A percentile compares a stretch with the other conserved stretches of the same genome.
These are phyloP conservation scores for Suillus subalutaceus DNA, from an alignment of 768 basidiomycete genomes.

Conservation along the genomic window DNA sequence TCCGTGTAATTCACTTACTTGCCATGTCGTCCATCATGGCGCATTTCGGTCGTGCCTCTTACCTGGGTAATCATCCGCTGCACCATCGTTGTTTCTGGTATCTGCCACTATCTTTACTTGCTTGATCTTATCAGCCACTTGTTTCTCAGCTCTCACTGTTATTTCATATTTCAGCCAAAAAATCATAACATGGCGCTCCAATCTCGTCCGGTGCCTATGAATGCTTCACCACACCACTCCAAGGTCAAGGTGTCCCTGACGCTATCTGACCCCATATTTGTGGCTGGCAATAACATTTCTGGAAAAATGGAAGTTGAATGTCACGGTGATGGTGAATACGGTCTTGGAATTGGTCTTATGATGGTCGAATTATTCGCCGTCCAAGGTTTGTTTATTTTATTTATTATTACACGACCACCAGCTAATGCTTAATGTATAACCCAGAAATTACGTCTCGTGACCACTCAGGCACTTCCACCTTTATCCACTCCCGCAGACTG, in stretches of 20 bases:
- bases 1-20: constrained; percentile 17
- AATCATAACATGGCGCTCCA: constrained; percentile 31
- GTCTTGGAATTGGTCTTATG: constrained; percentile 73
- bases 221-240: constrained; percentile 75
- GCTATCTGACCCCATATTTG: constrained; percentile 59
- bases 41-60: constrained; percentile 12
- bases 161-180: neutral
- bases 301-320: constrained; percentile 85
- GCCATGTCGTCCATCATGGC: constrained; percentile 18
- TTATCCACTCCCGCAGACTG: constrained; percentile 66
- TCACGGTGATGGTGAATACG: constrained; percentile 61
- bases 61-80: constrained; percentile 5
- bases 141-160: neutral
- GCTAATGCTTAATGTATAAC: constrained; percentile 15
- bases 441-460: constrained; percentile 77
- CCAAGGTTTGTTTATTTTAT: constrained; percentile 51
- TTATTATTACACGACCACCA: constrained; percentile 6
- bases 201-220: constrained; percentile 67
- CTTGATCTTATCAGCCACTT: constrained; percentile 8
- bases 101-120: constrained; percentile 15
- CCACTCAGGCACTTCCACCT: constrained; percentile 79
- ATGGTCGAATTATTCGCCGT: constrained; percentile 78
- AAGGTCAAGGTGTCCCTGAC: constrained; percentile 73
- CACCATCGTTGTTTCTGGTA: constrained; percentile 15
- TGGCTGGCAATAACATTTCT: constrained; percentile 66